phyloP scores from a whole-genome alignment of 805 yeast genomes.

The Metschnikowia lachancei region DNA sequence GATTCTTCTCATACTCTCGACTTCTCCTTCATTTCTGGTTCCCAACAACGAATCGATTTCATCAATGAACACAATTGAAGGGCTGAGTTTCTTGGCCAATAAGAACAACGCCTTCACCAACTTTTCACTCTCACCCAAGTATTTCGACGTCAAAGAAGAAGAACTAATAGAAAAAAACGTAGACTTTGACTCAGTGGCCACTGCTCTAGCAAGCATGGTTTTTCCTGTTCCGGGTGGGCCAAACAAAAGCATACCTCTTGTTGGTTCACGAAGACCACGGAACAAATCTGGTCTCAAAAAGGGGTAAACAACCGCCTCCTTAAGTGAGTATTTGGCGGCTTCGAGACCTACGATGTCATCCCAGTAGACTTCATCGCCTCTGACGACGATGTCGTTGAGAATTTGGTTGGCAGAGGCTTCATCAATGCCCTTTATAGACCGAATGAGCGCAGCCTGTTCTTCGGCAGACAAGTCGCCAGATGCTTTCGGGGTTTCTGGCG shows the following conservation, averaged over 20 bases:
- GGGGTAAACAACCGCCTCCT: conserved; percentile 95
- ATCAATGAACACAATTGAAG: conserved; percentile 91
- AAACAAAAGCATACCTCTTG: conserved; percentile 90
- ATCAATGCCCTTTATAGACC: conserved; percentile 70
- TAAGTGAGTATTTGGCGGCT: conserved; percentile 80
- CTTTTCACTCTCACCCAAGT: conserved; percentile 91
- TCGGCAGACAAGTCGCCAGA: conserved; percentile 17
- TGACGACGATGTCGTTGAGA: conserved; percentile 80
- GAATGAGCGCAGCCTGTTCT: conserved; percentile 40
- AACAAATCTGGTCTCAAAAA: conserved; percentile 91
- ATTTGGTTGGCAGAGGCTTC: conserved; percentile 76
- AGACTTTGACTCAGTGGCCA: conserved; percentile 90
- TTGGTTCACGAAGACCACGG: conserved; percentile 88
- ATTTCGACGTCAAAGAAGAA: conserved; percentile 82
- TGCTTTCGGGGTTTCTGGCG: not conserved
- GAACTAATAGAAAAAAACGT: conserved; percentile 92
- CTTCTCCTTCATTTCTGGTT: conserved; percentile 71
- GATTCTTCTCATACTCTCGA: conserved; percentile 84
- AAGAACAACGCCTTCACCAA: conserved; percentile 84
- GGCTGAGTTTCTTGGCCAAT: conserved; percentile 81
- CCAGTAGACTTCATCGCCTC: conserved; percentile 92
- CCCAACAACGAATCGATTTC: conserved; percentile 91
- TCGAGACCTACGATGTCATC: conserved; percentile 92
- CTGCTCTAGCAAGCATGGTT: conserved; percentile 95
- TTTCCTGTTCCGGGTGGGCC: conserved; percentile 99